These are phyloP conservation scores for Trametes sanguinea DNA, from an alignment of 768 basidiomycete species.

Conservation along the genomic window DNA sequence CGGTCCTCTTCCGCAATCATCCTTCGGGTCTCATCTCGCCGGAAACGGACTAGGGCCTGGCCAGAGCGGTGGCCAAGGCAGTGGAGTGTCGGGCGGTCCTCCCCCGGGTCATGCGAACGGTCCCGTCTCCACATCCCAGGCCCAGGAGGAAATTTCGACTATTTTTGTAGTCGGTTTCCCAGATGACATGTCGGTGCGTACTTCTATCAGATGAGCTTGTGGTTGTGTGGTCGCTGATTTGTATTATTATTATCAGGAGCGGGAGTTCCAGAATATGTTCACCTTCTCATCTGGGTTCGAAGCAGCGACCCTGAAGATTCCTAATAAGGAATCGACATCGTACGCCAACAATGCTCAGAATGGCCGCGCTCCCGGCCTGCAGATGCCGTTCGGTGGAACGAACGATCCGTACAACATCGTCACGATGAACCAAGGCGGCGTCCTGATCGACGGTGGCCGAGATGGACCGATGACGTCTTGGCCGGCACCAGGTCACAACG, in stretches of 20 bases:
- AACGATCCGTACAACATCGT: constrained; percentile 86
- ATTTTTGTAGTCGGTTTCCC: constrained; percentile 99
- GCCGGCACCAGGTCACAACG: constrained; percentile 45
- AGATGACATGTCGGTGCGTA: constrained; percentile 90
- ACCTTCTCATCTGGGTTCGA: constrained; percentile 95
- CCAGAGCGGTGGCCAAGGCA: constrained; percentile 21
- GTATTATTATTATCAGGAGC: constrained; percentile 62
- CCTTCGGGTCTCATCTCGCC: constrained; percentile 70
- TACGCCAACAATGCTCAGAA: constrained; percentile 47
- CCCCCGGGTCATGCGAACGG: constrained; percentile 34
- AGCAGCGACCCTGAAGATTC: constrained; percentile 96
- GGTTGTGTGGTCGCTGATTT: constrained; percentile 17
- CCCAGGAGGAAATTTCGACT: constrained; percentile 87
- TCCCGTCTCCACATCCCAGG: constrained; percentile 29
- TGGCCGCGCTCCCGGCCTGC: constrained; percentile 22
- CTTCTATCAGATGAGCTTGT: constrained; percentile 15
- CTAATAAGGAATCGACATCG: constrained; percentile 85
- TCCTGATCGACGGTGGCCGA: constrained; percentile 76
- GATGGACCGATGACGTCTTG: constrained; percentile 74
- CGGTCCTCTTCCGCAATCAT: constrained; percentile 57
- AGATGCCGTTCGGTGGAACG: constrained; percentile 45
- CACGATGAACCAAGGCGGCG: constrained; percentile 79
- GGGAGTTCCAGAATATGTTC: constrained; percentile 99
- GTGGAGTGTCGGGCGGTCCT: constrained; percentile 18
- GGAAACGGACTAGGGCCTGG: constrained; percentile 39